Evolutionary conservation across 306 rosid genomes (phyloP), one percentile per base, ranked within the genome.

Genomic region (Acacia acuminata): DNA sequence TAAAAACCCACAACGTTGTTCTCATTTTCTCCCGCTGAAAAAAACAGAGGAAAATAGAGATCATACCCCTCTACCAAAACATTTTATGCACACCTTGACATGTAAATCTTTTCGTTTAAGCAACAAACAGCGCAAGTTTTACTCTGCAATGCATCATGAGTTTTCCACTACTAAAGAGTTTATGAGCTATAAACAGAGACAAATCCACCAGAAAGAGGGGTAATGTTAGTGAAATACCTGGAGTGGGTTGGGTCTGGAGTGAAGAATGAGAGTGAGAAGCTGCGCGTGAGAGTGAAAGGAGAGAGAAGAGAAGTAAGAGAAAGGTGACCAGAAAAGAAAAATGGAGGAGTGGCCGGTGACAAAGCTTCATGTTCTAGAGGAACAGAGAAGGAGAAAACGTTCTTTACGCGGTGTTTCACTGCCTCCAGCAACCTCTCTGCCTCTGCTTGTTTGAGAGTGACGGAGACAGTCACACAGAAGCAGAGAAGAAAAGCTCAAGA

Each of bases 21-120:
- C 71, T 69, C 80, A 63, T 74, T 77, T 81, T 43, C 82, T 67
- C 34, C 30, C n/a, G 80, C 90, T 88, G 82, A 2, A 76, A 58
- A 58, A 67, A 19, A 22, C 38, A 51, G 60, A 51, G n/a, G 32
- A 63, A 77, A 63, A 24, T 58, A 17, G 3, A 58, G 27, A 61
- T 51, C 56, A 73, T 80, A 69, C 83, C 66, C 82, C 53, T 78
- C 71, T 72, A 10, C 75, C 14, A n/a, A 69, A 72, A 82, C 80
- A 71, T 32, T 22, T 27, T 77, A 72, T 7, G 22, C 13, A 22
- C 7, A 50, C 22, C 25, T 42, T 44, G 71, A 69, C 20, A 32
- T 24, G 61, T 11, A 71, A 71, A 68, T 12, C 68, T 25, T 55
- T 76, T 56, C 12, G 17, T 13, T 36, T 56, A 10, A 60, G 45